These are phyloP conservation scores for Paecilomyces variotii DNA, from an alignment of 2,329 filamentous ascomycete species.

Conservation along the genomic window DNA sequence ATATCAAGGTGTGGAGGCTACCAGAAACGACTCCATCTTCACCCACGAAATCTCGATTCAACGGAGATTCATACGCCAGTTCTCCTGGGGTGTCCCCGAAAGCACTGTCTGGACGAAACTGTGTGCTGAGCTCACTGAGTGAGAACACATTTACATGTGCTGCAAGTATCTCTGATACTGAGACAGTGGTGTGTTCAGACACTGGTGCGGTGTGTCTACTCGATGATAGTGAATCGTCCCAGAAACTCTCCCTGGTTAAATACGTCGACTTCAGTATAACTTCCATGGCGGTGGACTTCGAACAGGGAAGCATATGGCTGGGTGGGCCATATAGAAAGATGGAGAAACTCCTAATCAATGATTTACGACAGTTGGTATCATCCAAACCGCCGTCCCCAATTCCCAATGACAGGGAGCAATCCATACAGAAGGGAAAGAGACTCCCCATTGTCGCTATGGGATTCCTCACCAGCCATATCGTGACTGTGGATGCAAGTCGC, in stretches of 20 bases:
- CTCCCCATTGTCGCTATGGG: constrained; percentile 57
- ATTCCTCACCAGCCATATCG: constrained; percentile 57
- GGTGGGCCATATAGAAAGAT: constrained; percentile 57
- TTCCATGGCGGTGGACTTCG: constrained; percentile 54
- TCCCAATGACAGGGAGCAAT: constrained; percentile 12
- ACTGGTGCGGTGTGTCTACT: constrained; percentile 82
- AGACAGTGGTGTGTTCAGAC: constrained; percentile 78
- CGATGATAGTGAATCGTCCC: constrained; percentile 65
- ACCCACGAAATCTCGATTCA: constrained; percentile 56
- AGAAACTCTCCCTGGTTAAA: constrained; percentile 60
- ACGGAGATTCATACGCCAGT: constrained; percentile 24
- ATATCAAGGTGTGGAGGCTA: constrained; percentile 88
- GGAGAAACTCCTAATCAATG: constrained; percentile 38
- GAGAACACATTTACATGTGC: constrained; percentile 80
- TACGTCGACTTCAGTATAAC: constrained; percentile 60
- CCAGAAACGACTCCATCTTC: constrained; percentile 57
- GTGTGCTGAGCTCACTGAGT: constrained; percentile 69
- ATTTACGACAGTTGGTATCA: constrained; percentile 24
- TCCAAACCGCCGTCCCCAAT: constrained; percentile 17
- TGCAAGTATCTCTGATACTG: constrained; percentile 60
- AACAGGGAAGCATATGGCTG: constrained; percentile 55
- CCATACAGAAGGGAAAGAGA: constrained; percentile 20
- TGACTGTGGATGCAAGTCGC: constrained; percentile 67
- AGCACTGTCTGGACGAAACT: constrained; percentile 77
- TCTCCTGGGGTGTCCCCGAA: constrained; percentile 46